A percentile compares a stretch with the other conserved stretches of the same genome.
phyloP scores from a whole-genome alignment of 139 green algal species.

The Haematococcus sp. region DNA sequence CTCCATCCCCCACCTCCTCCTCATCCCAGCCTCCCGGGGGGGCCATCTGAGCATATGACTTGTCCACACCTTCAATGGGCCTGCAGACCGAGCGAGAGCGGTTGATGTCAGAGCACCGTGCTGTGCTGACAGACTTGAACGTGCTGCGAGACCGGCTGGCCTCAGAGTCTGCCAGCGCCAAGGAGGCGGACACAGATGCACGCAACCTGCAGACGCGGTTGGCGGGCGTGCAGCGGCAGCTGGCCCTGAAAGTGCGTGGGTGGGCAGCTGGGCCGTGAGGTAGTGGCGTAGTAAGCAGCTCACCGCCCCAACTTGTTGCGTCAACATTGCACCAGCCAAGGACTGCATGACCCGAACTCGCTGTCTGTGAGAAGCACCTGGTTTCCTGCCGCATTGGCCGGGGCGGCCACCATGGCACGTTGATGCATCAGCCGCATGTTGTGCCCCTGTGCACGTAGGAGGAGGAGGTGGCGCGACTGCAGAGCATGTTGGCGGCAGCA shows the following conservation, averaged over 20 bases:
- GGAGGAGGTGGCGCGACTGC: constrained; percentile 21
- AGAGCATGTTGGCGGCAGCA: constrained; percentile 25
- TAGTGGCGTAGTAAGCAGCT: background rate
- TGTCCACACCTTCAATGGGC: background rate
- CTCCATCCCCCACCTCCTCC: too few relatives aligned
- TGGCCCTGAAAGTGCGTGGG: constrained; percentile 20
- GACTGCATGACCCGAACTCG: too few relatives aligned
- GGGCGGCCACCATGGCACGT: too few relatives aligned
- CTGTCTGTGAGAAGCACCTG: too few relatives aligned
- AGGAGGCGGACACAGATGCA: constrained; percentile 14
- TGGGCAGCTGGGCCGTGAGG: background rate
- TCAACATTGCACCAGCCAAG: too few relatives aligned
- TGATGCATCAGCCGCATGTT: too few relatives aligned
- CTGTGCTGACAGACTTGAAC: constrained; percentile 11
- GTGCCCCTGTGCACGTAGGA: too few relatives aligned
- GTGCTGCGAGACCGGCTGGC: constrained; percentile 23
- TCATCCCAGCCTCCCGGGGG: too few relatives aligned
- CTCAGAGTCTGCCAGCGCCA: constrained; percentile 2
- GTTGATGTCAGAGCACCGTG: constrained; percentile 9
- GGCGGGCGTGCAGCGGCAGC: constrained; percentile 15
- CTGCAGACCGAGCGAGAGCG: constrained; percentile 30
- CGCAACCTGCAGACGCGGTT: constrained; percentile 17
- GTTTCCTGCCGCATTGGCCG: too few relatives aligned
- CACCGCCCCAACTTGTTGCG: too few relatives aligned
- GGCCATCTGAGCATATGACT: too few relatives aligned